Conservation (phyloP, 768 basidiomycete genomes). For the Amyloporia xantha region DNA sequence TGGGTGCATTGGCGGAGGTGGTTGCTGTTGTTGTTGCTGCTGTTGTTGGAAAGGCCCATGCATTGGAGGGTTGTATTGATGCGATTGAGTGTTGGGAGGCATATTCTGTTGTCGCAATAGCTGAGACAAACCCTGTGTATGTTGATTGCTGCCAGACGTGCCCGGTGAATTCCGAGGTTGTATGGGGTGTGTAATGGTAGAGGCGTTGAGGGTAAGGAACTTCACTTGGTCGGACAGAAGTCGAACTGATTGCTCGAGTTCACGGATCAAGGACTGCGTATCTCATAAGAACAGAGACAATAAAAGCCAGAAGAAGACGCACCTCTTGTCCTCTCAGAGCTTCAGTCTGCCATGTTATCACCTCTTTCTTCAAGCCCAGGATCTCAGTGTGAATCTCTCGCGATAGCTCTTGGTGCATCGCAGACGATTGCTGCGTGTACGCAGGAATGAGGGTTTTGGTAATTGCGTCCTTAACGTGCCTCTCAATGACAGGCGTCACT, state of each 20-base stretch:
- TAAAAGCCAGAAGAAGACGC: constrained; percentile 14
- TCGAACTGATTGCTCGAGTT: constrained; percentile 74
- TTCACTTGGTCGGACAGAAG: constrained; percentile 77
- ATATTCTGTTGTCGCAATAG: constrained; percentile 28
- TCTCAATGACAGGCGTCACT: constrained; percentile 70
- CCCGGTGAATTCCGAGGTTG: constrained; percentile 18
- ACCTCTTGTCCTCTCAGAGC: constrained; percentile 77
- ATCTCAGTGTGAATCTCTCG: constrained; percentile 73
- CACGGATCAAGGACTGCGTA: constrained; percentile 62
- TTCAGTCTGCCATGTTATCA: constrained; percentile 77
- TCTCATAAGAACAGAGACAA: constrained; percentile 8
- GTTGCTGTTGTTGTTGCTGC: constrained; percentile 23
- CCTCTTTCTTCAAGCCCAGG: constrained; percentile 69
- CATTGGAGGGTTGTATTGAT: constrained; percentile 2
- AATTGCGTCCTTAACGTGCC: constrained; percentile 76
- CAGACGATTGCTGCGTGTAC: constrained; percentile 65
- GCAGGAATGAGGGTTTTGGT: constrained; percentile 68
- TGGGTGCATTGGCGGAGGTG: constrained; percentile 24
- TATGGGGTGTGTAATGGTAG: constrained; percentile 15
- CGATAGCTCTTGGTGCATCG: constrained; percentile 74
- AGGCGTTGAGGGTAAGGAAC: constrained; percentile 52
- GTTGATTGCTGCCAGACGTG: constrained; percentile 13
- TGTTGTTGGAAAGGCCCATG: constrained; percentile 26
- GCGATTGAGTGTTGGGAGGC: constrained; percentile 35
- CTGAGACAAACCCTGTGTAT: constrained; percentile 17